phyloP scores from a whole-genome alignment of 352 stramenopile species.

The Phytopythium ostracodes region DNA sequence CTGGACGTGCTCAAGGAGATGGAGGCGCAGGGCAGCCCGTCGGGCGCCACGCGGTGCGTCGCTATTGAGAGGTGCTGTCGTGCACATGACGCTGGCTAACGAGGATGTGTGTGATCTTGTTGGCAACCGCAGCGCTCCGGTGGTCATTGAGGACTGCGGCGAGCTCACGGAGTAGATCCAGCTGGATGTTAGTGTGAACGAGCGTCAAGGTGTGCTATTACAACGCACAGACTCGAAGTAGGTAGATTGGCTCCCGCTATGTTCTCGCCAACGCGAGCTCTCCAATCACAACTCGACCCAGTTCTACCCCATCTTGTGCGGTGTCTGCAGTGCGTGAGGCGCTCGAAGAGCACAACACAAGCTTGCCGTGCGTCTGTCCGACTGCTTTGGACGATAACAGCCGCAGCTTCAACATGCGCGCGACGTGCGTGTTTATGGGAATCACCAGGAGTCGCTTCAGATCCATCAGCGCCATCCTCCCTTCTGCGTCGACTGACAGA shows the following conservation, averaged over 20 bases:
- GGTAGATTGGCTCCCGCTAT: not conserved
- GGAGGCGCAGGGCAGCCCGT: slow-evolving; percentile 91
- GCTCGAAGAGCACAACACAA: not conserved
- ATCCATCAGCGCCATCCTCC: slow-evolving; percentile 26
- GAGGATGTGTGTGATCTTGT: not conserved
- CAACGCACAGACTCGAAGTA: not conserved
- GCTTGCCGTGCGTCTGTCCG: not conserved
- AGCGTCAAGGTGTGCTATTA: not conserved
- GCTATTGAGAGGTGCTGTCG: not conserved
- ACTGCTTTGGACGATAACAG: slow-evolving; percentile 1
- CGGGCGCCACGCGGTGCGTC: slow-evolving; percentile 73
- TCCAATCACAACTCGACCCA: not conserved
- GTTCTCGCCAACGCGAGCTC: not conserved
- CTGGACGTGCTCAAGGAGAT: slow-evolving; percentile 96
- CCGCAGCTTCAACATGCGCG: slow-evolving; percentile 9
- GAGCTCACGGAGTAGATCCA: slow-evolving; percentile 67
- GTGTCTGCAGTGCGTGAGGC: not conserved
- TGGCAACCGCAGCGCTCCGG: slow-evolving; percentile 27
- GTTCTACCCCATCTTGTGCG: not conserved
- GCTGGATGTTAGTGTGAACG: not conserved
- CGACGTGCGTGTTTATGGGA: slow-evolving; percentile 13
- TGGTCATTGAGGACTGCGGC: slow-evolving; percentile 97
- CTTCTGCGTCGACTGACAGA: slow-evolving; percentile 18
- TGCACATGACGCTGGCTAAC: not conserved
- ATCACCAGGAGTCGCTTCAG: slow-evolving; percentile 8